A percentile compares a stretch with the other conserved stretches of the same genome.
These are phyloP conservation scores for Monilinia fructicola DNA, from an alignment of 2,329 filamentous ascomycete species.

Conservation along the genomic window DNA sequence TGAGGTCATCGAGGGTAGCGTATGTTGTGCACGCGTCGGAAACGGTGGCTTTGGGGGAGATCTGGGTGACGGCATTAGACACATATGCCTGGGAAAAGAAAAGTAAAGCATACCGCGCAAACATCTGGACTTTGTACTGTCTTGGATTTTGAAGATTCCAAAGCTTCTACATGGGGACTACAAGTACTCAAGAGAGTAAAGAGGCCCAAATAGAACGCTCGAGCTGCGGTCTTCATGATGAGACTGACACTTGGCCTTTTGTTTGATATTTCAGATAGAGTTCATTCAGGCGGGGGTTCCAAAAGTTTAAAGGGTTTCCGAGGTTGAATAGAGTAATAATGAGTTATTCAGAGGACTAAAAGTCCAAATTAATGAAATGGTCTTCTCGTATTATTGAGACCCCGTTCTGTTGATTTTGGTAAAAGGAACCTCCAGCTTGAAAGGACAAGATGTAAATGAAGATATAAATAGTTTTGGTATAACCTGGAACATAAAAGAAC, in stretches of 20 bases:
- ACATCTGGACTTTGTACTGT: slow-evolving; percentile 42
- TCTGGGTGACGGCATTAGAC: slow-evolving; percentile 54
- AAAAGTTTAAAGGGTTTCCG: not conserved
- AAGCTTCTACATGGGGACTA: slow-evolving; percentile 46
- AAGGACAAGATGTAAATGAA: no score
- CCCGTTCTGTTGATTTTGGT: not conserved
- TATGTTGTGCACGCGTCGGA: slow-evolving; percentile 95
- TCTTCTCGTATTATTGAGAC: slow-evolving; percentile 7
- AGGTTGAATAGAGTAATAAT: not conserved
- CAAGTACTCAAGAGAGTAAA: slow-evolving; percentile 56
- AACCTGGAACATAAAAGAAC: no score
- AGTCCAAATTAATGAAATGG: no score
- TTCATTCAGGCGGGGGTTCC: not conserved
- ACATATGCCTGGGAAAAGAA: slow-evolving; percentile 36
- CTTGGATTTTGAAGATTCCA: slow-evolving; percentile 36
- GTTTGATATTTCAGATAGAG: slow-evolving; percentile 10
- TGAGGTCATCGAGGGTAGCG: slow-evolving; percentile 81
- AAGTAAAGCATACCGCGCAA: slow-evolving; percentile 42
- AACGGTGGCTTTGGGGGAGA: slow-evolving; percentile 84
- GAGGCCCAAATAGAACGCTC: slow-evolving; percentile 60
- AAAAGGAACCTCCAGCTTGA: no score
- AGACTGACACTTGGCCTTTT: slow-evolving; percentile 30
- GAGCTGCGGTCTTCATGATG: slow-evolving; percentile 53
- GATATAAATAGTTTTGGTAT: no score
- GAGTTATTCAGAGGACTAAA: not conserved